Evolutionary conservation across 805 yeast species (phyloP).

Genomic region (Lachancea kluyveri): DNA sequence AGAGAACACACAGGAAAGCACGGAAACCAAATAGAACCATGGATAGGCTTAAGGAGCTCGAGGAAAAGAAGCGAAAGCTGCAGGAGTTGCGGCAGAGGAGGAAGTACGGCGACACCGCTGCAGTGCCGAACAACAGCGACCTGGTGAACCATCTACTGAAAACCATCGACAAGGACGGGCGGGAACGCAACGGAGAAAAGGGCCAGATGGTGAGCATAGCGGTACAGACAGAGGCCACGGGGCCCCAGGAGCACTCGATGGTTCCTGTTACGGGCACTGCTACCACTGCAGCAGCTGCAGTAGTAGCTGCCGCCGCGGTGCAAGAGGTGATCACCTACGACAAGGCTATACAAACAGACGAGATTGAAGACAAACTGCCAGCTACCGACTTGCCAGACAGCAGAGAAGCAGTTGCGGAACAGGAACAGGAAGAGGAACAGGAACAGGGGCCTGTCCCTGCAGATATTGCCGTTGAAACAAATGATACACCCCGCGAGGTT

Average conservation of each 20-base stretch:
- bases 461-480: neutral
- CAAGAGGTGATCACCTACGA: slow-evolving; percentile 18
- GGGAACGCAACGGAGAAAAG: too few species aligned
- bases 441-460: neutral
- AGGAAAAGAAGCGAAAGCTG: slow-evolving; percentile 44
- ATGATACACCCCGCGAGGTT: neutral
- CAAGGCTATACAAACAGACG: slow-evolving; percentile 21
- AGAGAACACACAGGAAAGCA: slow-evolving; percentile 9
- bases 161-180: slow-evolving; percentile 1
- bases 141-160: slow-evolving; percentile 11
- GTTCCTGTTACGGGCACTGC: too few species aligned
- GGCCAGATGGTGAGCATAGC: slow-evolving; percentile 13
- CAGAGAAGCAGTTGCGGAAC: neutral
- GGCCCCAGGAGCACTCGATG: too few species aligned
- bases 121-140: slow-evolving; percentile 4
- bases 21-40: slow-evolving; percentile 14
- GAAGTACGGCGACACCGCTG: slow-evolving; percentile 25
- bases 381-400: neutral
- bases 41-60: slow-evolving; percentile 38
- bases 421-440: neutral
- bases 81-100: slow-evolving; percentile 47
- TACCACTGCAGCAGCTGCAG: neutral
- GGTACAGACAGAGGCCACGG: slow-evolving; percentile 19
- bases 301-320: neutral
- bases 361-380: slow-evolving; percentile 1